phyloP scores from a whole-genome alignment of 1,284 basidiomycete species.

The Gymnopus androsaceus region DNA sequence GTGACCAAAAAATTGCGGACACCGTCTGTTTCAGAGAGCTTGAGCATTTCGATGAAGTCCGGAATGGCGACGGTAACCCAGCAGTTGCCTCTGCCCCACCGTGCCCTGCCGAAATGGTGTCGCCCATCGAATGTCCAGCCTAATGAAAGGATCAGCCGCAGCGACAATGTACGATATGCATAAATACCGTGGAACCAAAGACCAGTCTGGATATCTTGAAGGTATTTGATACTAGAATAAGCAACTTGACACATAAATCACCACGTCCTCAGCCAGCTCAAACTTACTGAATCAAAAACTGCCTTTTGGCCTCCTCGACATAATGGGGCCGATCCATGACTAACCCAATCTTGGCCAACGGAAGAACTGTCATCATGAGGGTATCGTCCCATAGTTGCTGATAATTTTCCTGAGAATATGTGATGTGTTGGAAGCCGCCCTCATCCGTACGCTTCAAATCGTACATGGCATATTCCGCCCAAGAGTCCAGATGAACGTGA shows the following conservation, averaged over 20 bases:
- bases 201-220: conserved; percentile 50
- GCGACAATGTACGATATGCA: not conserved
- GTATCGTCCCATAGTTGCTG: conserved; percentile 71
- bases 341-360: conserved; percentile 62
- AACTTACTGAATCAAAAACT: conserved; percentile 54
- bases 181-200: conserved; percentile 57
- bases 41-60: conserved; percentile 58
- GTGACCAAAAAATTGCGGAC: conserved; percentile 48
- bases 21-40: conserved; percentile 44
- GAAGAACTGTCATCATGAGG: conserved; percentile 66
- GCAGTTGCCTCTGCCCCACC: conserved; percentile 68
- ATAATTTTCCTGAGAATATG: conserved; percentile 53
- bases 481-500: conserved; percentile 52
- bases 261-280: not conserved
- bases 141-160: conserved; percentile 15
- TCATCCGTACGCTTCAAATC: conserved; percentile 60
- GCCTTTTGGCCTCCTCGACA: conserved; percentile 62
- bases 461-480: conserved; percentile 70
- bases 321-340: conserved; percentile 56
- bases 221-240: conserved; percentile 44
- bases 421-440: conserved; percentile 63
- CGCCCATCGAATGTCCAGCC: conserved; percentile 55
- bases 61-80: conserved; percentile 68
- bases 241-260: conserved; percentile 8
- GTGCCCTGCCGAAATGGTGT: conserved; percentile 55